Evolutionary conservation across 2,329 filamentous ascomycete species (phyloP), one percentile per base, ranked within the genome.

Genomic region (Hypoxylon rubiginosum): DNA sequence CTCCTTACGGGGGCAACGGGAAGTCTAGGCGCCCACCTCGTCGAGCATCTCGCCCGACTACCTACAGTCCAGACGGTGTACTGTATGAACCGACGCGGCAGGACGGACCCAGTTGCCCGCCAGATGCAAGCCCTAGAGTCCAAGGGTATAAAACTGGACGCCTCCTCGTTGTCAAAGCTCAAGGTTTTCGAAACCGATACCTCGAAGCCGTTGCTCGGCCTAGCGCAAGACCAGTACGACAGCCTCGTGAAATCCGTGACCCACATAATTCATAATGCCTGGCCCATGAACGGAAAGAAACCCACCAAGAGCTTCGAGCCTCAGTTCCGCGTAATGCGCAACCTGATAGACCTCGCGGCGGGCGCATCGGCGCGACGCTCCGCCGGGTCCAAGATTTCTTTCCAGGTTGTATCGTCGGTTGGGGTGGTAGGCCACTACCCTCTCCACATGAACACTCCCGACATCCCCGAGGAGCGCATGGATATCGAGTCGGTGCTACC

Each of bases 401-500:
- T 83, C 70, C 75, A 80, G 49, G 72, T 83, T 32, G 69, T 82
- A 1, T 82, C 81, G 0, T 82, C 81, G 1, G 78, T 82, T 34
- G 76, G 68, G 1, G 73, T 74, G 0, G 74, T 81, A 0, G 79
- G 79, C 10, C 61, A 73, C 19, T 74, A 78, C 56, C 68, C 72
- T 0, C 71, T 71, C 2, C 21, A 69, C 0, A 32, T 69, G 0
- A 49, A 49, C 26, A 49, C 46, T 4, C 21, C 46, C 3, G 4
- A 48, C 13, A 82, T 86, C 0, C 81, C 80, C 0, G 85, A 88
- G 66, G 71, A 79, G 11, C 67, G 72, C 0, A 71, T 83, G 11
- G 49, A 32, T 0, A 73, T 84, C 1, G 77, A 78, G 1, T 70
- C 75, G 0, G 79, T 82, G 0, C 73, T 85, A 2, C 78, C 79